Evolutionary conservation across 371 early-diverging fungal genomes (phyloP), one percentile per base, ranked within the genome.

Genomic region (Scutellospora calospora): DNA sequence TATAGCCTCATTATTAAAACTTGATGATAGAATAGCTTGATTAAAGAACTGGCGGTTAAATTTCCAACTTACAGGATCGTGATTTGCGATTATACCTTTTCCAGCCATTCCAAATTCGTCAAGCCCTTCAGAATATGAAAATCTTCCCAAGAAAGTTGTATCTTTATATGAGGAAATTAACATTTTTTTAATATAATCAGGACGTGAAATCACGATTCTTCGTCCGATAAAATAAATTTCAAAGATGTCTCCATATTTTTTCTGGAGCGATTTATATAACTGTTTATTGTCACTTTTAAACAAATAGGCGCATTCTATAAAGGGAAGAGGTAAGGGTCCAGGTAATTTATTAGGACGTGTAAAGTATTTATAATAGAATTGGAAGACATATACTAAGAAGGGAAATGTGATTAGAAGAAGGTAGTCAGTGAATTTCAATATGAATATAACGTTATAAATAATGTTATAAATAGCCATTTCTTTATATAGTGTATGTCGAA

Each of bases 171-270:
- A 38, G 38, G 38, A 38, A 38, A 38, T 38, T 38, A 38, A 38
- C 38, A 38, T 38, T 38, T 38, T 38, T 38, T 38, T 27, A 59
- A 59, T 22, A 59, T 22, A 59, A 22, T 59, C 59, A 5, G 59
- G 11, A 25, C 22, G n/a, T 11, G 59, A 11, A 22, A 55, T 5
- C 22, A 55, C 20, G 5, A 55, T 18, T 22, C 11, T 27, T 59
- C 14, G 6, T 9, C 27, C 33, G 5, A 20, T 22, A 20, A 59
- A 9, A 22, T 62, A 62, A 22, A 62, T 62, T 31, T 62, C 62
- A 62, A 62, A 62, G 16, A 62, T 62, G 4, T 62, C 62, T 22
- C 59, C 59, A 59, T 59, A 59, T 59, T 22, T 59, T 25, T 59
- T 20, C 18, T 29, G 31, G n/a, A 59, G 12, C 5, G 27, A 25